A percentile compares a stretch with the other conserved stretches of the same genome.
These are phyloP conservation scores for Daldinia sp. DNA, from an alignment of 2,329 filamentous ascomycete genomes.

Conservation along the genomic window DNA sequence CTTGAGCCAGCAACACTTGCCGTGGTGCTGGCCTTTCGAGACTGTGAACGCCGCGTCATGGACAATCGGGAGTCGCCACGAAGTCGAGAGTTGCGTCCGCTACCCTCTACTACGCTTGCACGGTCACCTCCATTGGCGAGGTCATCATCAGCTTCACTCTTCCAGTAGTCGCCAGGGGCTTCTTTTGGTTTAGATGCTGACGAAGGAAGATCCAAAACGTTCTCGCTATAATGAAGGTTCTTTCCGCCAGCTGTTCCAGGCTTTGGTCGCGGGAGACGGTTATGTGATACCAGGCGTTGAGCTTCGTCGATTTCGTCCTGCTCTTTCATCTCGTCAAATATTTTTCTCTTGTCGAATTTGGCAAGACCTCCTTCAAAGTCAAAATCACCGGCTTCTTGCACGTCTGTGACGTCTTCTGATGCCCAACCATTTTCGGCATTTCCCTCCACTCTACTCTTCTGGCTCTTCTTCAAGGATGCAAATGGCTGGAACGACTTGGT, in stretches of 20 bases:
- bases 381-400: conserved; percentile 93
- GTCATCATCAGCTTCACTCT: conserved; percentile 78
- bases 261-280: conserved; percentile 72
- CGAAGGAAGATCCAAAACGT: conserved; percentile 78
- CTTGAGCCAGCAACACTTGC: conserved; percentile 55
- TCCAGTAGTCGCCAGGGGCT: conserved; percentile 71
- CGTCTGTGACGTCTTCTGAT: conserved; percentile 94
- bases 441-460: conserved; percentile 55
- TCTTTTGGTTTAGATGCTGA: conserved; percentile 53
- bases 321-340: conserved; percentile 92
- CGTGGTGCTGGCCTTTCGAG: conserved; percentile 66
- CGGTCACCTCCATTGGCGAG: conserved; percentile 60
- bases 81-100: conserved; percentile 63
- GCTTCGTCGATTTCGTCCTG: conserved; percentile 91
- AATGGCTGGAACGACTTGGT: conserved; percentile 73
- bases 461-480: conserved; percentile 67
- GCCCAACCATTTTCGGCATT: conserved; percentile 84
- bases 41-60: conserved; percentile 64
- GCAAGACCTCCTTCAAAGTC: conserved; percentile 91
- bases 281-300: conserved; percentile 90
- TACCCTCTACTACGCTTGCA: conserved; percentile 63
- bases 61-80: conserved; percentile 66
- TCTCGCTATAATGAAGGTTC: conserved; percentile 92
- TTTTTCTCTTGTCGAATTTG: conserved; percentile 92
- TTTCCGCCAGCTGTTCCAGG: conserved; percentile 83